These are phyloP conservation scores for Aspergillus tamarii DNA, from an alignment of 2,329 filamentous ascomycete species.

Conservation along the genomic window DNA sequence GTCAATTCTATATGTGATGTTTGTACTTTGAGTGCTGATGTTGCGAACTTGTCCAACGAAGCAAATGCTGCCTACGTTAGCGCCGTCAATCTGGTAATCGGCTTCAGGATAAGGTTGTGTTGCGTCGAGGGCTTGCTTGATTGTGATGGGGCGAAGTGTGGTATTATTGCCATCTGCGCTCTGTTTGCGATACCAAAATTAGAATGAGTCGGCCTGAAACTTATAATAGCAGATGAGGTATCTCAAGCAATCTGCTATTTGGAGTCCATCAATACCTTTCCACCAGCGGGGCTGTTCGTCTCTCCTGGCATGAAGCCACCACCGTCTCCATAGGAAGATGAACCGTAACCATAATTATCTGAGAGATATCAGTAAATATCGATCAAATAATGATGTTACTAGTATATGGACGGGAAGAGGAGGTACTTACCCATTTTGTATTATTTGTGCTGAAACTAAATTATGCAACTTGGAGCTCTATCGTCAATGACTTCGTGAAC, in stretches of 20 bases:
- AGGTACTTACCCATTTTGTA: background rate
- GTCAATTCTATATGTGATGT: constrained; percentile 89
- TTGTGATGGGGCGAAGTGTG: constrained; percentile 87
- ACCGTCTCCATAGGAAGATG: constrained; percentile 59
- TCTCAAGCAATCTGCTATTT: background rate
- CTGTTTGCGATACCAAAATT: constrained; percentile 4
- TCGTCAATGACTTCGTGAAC: background rate
- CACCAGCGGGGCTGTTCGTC: constrained; percentile 51
- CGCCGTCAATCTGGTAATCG: constrained; percentile 81
- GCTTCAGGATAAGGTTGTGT: constrained; percentile 73
- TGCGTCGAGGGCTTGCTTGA: constrained; percentile 90
- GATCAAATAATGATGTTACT: too few species aligned
- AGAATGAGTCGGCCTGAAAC: background rate
- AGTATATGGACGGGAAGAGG: too few species aligned
- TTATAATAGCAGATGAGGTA: background rate
- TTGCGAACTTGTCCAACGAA: constrained; percentile 90
- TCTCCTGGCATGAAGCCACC: constrained; percentile 63
- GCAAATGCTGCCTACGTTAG: constrained; percentile 73
- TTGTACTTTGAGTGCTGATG: constrained; percentile 83
- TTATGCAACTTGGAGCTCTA: background rate
- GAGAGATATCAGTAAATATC: background rate
- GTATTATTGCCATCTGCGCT: constrained; percentile 68
- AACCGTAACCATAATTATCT: constrained; percentile 52
- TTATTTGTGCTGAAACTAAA: background rate
- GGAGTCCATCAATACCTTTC: constrained; percentile 36